Conservation (phyloP, 805 yeast species). For the Candida sanyiensis region DNA sequence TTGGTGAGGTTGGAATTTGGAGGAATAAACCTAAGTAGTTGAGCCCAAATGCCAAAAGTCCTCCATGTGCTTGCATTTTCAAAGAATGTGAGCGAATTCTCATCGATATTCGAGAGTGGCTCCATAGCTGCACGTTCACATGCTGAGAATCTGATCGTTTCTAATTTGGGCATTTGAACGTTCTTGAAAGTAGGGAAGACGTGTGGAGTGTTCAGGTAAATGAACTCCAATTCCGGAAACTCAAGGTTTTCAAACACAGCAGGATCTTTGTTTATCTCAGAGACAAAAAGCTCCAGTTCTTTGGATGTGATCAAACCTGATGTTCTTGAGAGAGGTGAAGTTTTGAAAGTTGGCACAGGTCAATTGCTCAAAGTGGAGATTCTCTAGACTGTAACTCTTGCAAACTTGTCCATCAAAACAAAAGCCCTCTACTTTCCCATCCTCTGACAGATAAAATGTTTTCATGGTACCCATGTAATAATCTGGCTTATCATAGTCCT, state of each 20-base stretch:
- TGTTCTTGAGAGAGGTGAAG: not conserved
- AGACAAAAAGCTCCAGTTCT: not conserved
- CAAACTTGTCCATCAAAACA: not conserved
- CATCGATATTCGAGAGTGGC: not conserved
- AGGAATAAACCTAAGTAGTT: not conserved
- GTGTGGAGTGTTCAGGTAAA: not conserved
- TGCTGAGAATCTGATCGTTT: not conserved
- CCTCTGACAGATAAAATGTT: not conserved
- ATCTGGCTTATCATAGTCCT: too few relatives aligned
- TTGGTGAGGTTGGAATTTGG: not conserved
- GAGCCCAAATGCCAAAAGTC: not conserved
- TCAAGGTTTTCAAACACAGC: not conserved
- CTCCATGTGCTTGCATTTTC: not conserved
- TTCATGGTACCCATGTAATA: too few relatives aligned
- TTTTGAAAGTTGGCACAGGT: not conserved
- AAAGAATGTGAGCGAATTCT: not conserved
- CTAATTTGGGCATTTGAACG: not conserved
- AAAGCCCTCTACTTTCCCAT: not conserved
- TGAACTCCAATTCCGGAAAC: not conserved
- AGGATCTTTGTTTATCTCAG: not conserved
- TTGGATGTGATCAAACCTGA: not conserved
- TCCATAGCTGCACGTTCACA: not conserved
- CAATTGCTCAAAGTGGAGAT: not conserved
- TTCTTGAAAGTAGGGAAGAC: not conserved
- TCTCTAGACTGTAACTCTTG: not conserved